Evolutionary conservation across 352 stramenopile genomes (phyloP).

Genomic region (Pythium pyrilobum): DNA sequence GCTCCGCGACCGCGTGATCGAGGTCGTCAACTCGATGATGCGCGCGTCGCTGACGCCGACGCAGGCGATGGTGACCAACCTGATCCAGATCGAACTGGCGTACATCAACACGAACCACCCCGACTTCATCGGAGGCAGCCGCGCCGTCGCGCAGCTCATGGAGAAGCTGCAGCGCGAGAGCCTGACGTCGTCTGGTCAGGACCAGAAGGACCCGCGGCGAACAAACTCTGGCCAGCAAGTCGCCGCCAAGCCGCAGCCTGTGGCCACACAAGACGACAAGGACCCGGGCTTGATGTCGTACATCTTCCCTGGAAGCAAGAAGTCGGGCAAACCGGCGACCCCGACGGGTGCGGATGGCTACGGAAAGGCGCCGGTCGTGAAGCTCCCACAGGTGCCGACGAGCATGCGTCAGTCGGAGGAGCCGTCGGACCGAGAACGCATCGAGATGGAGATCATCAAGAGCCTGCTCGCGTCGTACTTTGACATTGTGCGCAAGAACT

Average conservation of each 20-base stretch:
- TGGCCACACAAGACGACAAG: conserved; percentile 40
- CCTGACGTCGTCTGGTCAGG: conserved; percentile 25
- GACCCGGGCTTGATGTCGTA: conserved; percentile 71
- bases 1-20: conserved; percentile 94
- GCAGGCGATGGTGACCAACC: conserved; percentile 95
- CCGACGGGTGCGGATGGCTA: conserved; percentile 16
- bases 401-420: conserved; percentile 95
- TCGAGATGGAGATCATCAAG: conserved; percentile 99
- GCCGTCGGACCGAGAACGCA: conserved; percentile 93
- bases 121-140: conserved; percentile 97
- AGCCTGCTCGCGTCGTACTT: conserved; percentile 96
- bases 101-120: conserved; percentile 99
- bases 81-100: conserved; percentile 98
- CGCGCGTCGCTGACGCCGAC: conserved; percentile 73
- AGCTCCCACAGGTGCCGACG: conserved; percentile 94
- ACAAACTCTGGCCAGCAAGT: conserved; percentile 14
- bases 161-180: conserved; percentile 91
- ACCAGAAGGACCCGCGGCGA: conserved; percentile 50
- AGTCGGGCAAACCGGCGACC: conserved; percentile 16
- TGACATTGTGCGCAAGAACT: conserved; percentile 98
- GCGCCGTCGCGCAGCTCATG: conserved; percentile 94
- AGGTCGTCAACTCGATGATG: conserved; percentile 91
- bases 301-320: conserved; percentile 64
- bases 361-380: conserved; percentile 75
- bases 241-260: conserved; percentile 4